Evolutionary conservation across 2,329 filamentous ascomycete genomes (phyloP), one percentile per base, ranked within the genome.

Genomic region (Lomentospora prolificans): DNA sequence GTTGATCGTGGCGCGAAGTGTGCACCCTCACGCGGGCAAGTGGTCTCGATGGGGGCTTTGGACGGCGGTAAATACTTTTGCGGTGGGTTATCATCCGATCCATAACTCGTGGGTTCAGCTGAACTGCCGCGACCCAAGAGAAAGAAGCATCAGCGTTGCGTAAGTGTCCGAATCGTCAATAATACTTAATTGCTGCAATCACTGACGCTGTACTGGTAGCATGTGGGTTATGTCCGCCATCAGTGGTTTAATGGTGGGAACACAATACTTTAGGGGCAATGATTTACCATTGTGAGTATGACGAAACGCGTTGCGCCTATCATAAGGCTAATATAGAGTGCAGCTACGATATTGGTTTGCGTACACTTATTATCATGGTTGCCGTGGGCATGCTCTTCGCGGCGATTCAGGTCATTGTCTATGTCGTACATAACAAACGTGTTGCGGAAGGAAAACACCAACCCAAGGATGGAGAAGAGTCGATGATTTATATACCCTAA

Each of bases 21-120:
- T 72, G 0, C 73, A 79, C 54, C 68, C 72, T 0, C 66, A 70
- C 50, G 71, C 74, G 0, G 71, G 72, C 0, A 72, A 69, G 58
- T 80, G 77, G 77, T 70, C 69, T 6, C 69, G 70, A 9, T 77
- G 74, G 66, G 75, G 70, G 0, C 63, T 80, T 4, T 79, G 76
- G 77, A 80, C 77, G 3, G 67, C 68, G 0, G 69, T 79, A 3
- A 79, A 80, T 61, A 66, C 66, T 1, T 71, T 79, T 36, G 75
- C 76, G 0, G 77, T 79, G 7, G 74, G 76, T 0, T 80, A 79
- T 58, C 77, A 80, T 62, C 76, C 76, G 0, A 69, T 76, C 0
- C 75, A 79, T 55, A 80, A 79, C 62, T 70, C 74, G 0, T 80
- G 76, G 76, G 65, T 77, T 17, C 75, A 78, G 61, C 64, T 79